Percentiles rank a stretch among this genome's conserved stretches.
Conservation (phyloP, 1,284 basidiomycete genomes). For the Naganishia sp. region DNA sequence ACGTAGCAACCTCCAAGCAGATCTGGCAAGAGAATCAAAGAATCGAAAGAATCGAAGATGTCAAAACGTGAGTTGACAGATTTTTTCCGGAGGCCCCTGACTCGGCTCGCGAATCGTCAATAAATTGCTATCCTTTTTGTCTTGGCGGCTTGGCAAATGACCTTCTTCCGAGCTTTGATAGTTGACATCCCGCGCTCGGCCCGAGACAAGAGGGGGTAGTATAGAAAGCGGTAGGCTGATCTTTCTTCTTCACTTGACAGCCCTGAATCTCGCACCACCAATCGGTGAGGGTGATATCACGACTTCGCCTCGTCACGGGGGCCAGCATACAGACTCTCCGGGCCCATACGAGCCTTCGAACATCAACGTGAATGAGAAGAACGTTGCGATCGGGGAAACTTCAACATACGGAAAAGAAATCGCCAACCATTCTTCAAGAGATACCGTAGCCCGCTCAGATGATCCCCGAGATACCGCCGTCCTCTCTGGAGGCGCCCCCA, state of each 20-base stretch:
- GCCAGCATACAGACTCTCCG: background rate
- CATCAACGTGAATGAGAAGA: background rate
- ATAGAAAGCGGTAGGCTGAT: no score
- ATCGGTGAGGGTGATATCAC: background rate
- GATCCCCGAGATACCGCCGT: background rate
- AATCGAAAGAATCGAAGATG: background rate
- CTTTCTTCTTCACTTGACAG: no score
- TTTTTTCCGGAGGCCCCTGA: background rate
- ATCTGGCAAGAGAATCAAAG: no score
- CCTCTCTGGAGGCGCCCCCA: background rate
- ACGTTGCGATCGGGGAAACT: background rate
- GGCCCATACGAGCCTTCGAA: background rate
- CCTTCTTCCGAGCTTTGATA: background rate
- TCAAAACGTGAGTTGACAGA: background rate
- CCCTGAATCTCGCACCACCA: background rate
- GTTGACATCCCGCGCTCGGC: no score
- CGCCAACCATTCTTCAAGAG: background rate
- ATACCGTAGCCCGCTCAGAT: background rate
- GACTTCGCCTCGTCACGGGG: background rate
- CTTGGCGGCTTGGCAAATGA: constrained; percentile 7
- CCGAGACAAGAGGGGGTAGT: no score
- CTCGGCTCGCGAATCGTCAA: background rate
- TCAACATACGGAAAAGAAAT: background rate
- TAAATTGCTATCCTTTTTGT: background rate
- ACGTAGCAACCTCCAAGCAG: no score